Percentiles rank a stretch among this genome's conserved stretches.
Conservation (phyloP, 2,329 filamentous ascomycete species). For the Arthrobotrys sphaeroides region DNA sequence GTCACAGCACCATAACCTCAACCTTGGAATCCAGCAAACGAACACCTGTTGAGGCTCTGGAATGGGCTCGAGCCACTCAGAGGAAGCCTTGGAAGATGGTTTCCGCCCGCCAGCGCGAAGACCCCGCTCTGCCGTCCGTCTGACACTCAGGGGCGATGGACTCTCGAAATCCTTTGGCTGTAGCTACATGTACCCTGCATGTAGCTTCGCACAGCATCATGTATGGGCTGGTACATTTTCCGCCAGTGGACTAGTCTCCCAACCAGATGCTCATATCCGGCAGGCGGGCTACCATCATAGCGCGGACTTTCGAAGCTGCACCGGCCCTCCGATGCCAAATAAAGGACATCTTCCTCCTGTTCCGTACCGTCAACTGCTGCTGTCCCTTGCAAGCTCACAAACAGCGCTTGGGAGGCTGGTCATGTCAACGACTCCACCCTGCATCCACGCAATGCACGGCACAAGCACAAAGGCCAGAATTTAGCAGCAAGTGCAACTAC, state of each 20-base stretch:
- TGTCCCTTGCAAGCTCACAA: conserved; percentile 19
- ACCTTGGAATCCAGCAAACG: conserved; percentile 25
- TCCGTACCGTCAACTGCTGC: conserved; percentile 22
- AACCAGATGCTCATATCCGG: conserved; percentile 16
- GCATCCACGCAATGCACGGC: conserved; percentile 24
- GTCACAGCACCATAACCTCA: conserved; percentile 36
- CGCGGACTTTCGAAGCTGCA: conserved; percentile 15
- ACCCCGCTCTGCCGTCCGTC: conserved; percentile 52
- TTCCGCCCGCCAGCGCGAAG: conserved; percentile 42
- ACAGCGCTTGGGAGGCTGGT: conserved; percentile 37
- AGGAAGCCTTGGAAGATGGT: background rate
- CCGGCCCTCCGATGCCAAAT: conserved; percentile 26
- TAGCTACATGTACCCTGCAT: conserved; percentile 15
- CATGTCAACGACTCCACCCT: conserved; percentile 7
- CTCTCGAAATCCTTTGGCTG: conserved; percentile 19
- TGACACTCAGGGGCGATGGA: conserved; percentile 50
- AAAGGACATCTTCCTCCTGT: conserved; percentile 27
- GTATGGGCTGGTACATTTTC: conserved; percentile 31
- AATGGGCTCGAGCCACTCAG: conserved; percentile 32
- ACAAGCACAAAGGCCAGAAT: conserved; percentile 16
- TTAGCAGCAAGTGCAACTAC: conserved; percentile 25
- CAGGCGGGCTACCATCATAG: conserved; percentile 25
- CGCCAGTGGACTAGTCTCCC: background rate
- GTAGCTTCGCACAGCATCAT: conserved; percentile 19
- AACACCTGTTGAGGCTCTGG: conserved; percentile 41